Percentiles rank a stretch among this genome's conserved stretches.
phyloP scores from a whole-genome alignment of 1,284 basidiomycete species.

The Boletus smithii region DNA sequence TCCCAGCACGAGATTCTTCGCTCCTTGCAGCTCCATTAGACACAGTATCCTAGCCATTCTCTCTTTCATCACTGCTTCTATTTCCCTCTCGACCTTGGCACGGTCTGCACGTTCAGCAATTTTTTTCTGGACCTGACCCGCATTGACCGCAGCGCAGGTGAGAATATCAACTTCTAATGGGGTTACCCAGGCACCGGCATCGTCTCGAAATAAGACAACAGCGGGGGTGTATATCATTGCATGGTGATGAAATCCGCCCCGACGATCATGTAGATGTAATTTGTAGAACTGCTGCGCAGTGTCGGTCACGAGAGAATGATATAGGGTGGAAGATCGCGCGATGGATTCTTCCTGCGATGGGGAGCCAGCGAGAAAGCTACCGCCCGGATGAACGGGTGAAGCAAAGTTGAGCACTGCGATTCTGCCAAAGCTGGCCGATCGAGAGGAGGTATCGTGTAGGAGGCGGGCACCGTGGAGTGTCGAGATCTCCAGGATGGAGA shows the following conservation, averaged over 20 bases:
- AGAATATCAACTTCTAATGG: conserved; percentile 60
- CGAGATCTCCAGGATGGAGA: conserved; percentile 49
- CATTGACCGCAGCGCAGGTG: conserved; percentile 68
- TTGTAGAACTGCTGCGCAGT: conserved; percentile 55
- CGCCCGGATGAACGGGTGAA: conserved; percentile 64
- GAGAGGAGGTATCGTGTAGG: conserved; percentile 24
- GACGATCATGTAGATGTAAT: conserved; percentile 48
- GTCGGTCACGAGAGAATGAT: conserved; percentile 53
- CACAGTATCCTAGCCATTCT: conserved; percentile 63
- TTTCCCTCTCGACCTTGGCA: conserved; percentile 45
- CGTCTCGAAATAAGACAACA: conserved; percentile 55
- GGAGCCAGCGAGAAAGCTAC: conserved; percentile 63
- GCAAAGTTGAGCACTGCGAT: conserved; percentile 69
- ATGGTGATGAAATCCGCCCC: conserved; percentile 59
- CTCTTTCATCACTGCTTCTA: conserved; percentile 59
- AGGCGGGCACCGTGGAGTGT: conserved; percentile 49
- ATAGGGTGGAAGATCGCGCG: conserved; percentile 64
- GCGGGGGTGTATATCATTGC: conserved; percentile 66
- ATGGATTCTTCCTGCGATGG: conserved; percentile 73
- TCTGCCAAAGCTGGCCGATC: conserved; percentile 25
- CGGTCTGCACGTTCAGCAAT: conserved; percentile 23
- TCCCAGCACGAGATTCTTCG: conserved; percentile 59
- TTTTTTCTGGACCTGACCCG: conserved; percentile 50
- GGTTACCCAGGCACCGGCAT: conserved; percentile 49
- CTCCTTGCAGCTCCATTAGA: conserved; percentile 59